Percentiles rank a stretch among this genome's conserved stretches.
phyloP scores from a whole-genome alignment of 768 basidiomycete species.

The Mycena rebaudengoi region DNA sequence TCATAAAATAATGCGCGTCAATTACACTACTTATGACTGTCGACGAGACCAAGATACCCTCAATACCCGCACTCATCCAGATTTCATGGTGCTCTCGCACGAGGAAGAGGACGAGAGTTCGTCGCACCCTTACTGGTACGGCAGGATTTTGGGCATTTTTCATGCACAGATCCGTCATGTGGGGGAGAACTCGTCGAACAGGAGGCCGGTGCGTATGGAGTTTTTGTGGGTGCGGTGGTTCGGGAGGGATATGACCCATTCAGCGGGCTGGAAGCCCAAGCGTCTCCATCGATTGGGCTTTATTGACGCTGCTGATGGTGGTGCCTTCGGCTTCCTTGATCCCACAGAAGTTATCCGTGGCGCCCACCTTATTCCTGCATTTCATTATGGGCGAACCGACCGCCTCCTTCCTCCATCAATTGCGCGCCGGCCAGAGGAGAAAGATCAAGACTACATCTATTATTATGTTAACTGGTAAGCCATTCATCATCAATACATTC shows the following conservation, averaged over 20 bases:
- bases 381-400: conserved; percentile 30
- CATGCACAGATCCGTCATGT: conserved; percentile 36
- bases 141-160: conserved; percentile 37
- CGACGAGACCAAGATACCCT: conserved; percentile 30
- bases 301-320: conserved; percentile 28
- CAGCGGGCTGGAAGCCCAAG: conserved; percentile 13
- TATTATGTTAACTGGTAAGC: conserved; percentile 50
- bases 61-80: conserved; percentile 41
- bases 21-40: conserved; percentile 49
- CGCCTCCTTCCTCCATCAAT: conserved; percentile 29
- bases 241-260: conserved; percentile 16
- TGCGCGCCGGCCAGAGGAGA: conserved; percentile 9
- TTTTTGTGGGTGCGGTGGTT: conserved; percentile 40
- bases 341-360: conserved; percentile 41
- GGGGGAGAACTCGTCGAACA: not conserved
- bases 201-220: conserved; percentile 26
- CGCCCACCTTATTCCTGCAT: conserved; percentile 44
- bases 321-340: conserved; percentile 46
- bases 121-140: conserved; percentile 43
- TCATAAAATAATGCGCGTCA: conserved; percentile 38
- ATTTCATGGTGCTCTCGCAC: conserved; percentile 43
- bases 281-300: conserved; percentile 33
- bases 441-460: conserved; percentile 37
- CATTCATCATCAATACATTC: not conserved
- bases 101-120: conserved; percentile 22